These are phyloP conservation scores for Geotrichum aggregatum DNA, from an alignment of 1,139 yeast genomes.

Conservation along the genomic window DNA sequence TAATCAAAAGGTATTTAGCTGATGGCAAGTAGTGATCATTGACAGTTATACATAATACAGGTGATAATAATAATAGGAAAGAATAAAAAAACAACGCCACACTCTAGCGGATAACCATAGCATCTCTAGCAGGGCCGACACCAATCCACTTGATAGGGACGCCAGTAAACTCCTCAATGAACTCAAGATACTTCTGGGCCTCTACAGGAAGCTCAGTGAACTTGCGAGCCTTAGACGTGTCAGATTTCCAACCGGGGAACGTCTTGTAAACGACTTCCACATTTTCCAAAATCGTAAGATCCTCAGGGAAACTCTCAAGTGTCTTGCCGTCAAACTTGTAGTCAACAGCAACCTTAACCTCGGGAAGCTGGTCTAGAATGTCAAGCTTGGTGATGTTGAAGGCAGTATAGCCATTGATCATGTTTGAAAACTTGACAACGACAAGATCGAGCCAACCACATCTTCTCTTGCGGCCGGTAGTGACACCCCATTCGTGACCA, in stretches of 20 bases:
- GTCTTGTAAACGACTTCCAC: conserved; percentile 89
- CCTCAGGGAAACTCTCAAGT: conserved; percentile 85
- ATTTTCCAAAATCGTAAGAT: conserved; percentile 69
- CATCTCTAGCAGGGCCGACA: conserved; percentile 92
- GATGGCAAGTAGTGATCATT: background rate
- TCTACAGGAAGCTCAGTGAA: conserved; percentile 82
- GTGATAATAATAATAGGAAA: conserved; percentile 1
- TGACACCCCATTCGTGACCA: conserved; percentile 96
- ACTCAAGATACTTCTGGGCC: conserved; percentile 77
- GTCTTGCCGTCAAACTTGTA: conserved; percentile 74
- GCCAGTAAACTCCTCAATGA: conserved; percentile 74
- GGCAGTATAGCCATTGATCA: conserved; percentile 91
- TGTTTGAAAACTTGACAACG: conserved; percentile 82
- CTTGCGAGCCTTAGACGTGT: conserved; percentile 65
- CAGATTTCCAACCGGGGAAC: conserved; percentile 90
- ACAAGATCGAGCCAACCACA: conserved; percentile 99
- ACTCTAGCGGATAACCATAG: conserved; percentile 30
- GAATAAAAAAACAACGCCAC: background rate
- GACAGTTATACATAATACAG: background rate
- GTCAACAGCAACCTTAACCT: conserved; percentile 79
- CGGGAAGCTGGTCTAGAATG: conserved; percentile 83
- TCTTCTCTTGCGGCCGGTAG: conserved; percentile 98
- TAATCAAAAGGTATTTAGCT: background rate
- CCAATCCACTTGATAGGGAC: conserved; percentile 97
- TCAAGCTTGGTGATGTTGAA: conserved; percentile 93